Evolutionary conservation across 306 rosid species (phyloP), one percentile per base, ranked within the genome.

Genomic region (Fragaria iinumae): DNA sequence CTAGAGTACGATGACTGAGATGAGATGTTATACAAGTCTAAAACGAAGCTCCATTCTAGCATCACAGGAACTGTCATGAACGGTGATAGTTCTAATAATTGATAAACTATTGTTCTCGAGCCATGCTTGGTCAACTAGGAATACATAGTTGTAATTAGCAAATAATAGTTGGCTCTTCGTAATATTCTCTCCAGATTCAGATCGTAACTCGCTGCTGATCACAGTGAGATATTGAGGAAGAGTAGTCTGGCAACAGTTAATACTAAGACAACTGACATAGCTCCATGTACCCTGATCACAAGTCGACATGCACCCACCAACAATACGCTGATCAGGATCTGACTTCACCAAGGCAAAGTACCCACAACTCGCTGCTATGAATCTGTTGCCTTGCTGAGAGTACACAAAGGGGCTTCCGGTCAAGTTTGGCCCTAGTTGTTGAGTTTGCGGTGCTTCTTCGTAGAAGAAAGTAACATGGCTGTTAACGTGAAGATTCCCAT

Each of bases 41-140:
- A 36, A 36, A 36, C 6, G 39, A 36, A 44, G 25, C 53, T 71
- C 82, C 82, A 78, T 3, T 78, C 77, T 2, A 78, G 63, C 50
- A 48, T 45, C 41, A 63, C 76, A 6, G 72, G 82, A 45, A 62
- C 76, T 29, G 25, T 45, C 72, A n/a, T 47, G 34, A 17, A 0
- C 52, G 7, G 12, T 11, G 12, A 60, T 7, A 5, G 14, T 77
- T 49, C 21, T 4, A 49, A 60, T n/a, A 52, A 4, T 3, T 17
- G 23, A 52, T 17, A 5, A 17, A 17, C 21, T 52, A 4, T 16
- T 17, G 3, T 4, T 52, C 57, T 16, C 6, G 18, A 52, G 8
- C 57, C 23, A 52, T 52, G 23, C 7, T 1, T 13, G 32, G 9
- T 78, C 66, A 17, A 71, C 82, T 49, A 78, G 53, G 50, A 76